Evolutionary conservation across 164 flowering plant species (phyloP), one percentile per base, ranked within the genome.

Genomic region (Tetrastigma voinierianum): DNA sequence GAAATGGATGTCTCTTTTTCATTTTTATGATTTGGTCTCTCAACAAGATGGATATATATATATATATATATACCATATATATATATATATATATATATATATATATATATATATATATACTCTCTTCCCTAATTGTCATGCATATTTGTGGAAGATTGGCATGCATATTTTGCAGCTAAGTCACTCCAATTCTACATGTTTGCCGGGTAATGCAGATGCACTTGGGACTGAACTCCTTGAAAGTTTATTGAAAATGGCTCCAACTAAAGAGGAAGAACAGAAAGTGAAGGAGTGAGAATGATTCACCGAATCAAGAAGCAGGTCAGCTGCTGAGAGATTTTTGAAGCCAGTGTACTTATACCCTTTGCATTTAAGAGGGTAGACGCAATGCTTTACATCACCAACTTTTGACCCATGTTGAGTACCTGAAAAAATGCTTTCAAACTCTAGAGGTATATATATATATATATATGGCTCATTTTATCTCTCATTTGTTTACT

Each of bases 351-450:
- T 93, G 57, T 93, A 65, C 86, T 84, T 68, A 78, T 93, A 62
- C 98, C 98, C 51, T 86, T 81, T 72, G 97, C 98, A 40, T 93
- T 93, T 72, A 86, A 84, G 93, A 91, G 49, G 91, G 89, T n/a
- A n/a, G n/a, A n/a, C n/a, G n/a, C n/a, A n/a, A n/a, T n/a, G n/a
- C n/a, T n/a, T n/a, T n/a, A n/a, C 73, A 76, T 86, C 2, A 80
- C 92, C 68, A 91, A 93, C 73, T 93, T 93, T 47, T 89, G 40
- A 76, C 94, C 15, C 97, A 93, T 71, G 81, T 87, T 68, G 93
- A 87, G 53, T 91, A 91, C 79, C 96, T 93, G 49, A 88, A 70
- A 60, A 89, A 75, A 68, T 88, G 96, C 18, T 91, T 93, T 57
- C 79, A 82, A 73, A 86, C 87, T 32, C 80, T 93, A 4, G 90